Conservation (phyloP, 2,329 filamentous ascomycete genomes). For the Dothistroma septosporum region DNA sequence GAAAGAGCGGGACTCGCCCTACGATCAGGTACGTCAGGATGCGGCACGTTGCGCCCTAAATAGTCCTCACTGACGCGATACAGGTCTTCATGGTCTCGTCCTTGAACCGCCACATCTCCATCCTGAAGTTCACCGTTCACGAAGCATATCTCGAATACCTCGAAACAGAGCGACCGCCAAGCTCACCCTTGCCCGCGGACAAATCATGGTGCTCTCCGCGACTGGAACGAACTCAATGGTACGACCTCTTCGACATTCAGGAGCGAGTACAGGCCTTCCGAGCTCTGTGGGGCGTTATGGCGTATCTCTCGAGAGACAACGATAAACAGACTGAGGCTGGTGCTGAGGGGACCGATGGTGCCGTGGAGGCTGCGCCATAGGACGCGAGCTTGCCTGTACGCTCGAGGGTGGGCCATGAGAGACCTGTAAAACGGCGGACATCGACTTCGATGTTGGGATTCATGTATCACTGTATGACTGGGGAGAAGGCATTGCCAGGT, state of each 20-base stretch:
- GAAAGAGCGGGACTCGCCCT: constrained; percentile 39
- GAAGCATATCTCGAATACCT: constrained; percentile 54
- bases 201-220: constrained; percentile 49
- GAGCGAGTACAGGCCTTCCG: constrained; percentile 55
- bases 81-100: constrained; percentile 60
- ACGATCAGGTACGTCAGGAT: constrained; percentile 46
- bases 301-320: constrained; percentile 42
- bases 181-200: constrained; percentile 14
- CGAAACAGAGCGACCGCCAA: constrained; percentile 40
- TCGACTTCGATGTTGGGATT: too few species aligned
- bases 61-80: neutral
- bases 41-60: neutral
- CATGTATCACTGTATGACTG: too few species aligned
- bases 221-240: constrained; percentile 56
- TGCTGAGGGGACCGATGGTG: neutral
- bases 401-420: neutral
- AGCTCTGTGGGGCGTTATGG: constrained; percentile 56
- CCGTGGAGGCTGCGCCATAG: neutral
- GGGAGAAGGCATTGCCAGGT: too few species aligned
- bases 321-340: neutral
- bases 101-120: constrained; percentile 59
- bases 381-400: neutral
- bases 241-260: constrained; percentile 52
- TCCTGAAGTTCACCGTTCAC: constrained; percentile 57
- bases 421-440: too few species aligned